Percentiles rank a stretch among this genome's conserved stretches.
phyloP scores from a whole-genome alignment of 2,329 filamentous ascomycete genomes.

The Penicillium griseofulvum region DNA sequence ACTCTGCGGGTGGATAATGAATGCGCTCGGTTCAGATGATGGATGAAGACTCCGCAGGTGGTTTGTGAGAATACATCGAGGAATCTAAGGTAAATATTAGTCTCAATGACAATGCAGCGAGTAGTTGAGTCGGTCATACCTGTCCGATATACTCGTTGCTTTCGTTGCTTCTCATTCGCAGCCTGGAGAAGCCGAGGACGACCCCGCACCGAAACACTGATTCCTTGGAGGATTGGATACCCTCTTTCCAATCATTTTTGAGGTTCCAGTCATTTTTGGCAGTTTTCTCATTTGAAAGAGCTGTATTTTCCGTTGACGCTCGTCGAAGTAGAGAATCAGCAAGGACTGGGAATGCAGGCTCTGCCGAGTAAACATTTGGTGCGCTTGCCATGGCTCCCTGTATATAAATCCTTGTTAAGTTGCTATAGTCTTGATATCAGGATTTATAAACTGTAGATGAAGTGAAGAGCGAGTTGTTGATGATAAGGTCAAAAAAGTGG shows the following conservation, averaged over 20 bases:
- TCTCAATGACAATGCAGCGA: background rate
- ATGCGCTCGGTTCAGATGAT: slow-evolving; percentile 23
- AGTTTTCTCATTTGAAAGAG: background rate
- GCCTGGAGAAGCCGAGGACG: slow-evolving; percentile 35
- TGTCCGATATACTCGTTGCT: slow-evolving; percentile 31
- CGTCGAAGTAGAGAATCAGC: slow-evolving; percentile 30
- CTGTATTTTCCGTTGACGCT: background rate
- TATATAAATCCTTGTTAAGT: background rate
- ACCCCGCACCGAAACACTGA: slow-evolving; percentile 29
- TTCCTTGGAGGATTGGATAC: slow-evolving; percentile 13
- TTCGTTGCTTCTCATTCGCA: slow-evolving; percentile 22
- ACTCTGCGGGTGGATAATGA: slow-evolving; percentile 36
- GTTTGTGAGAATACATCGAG: slow-evolving; percentile 29
- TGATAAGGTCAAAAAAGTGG: background rate
- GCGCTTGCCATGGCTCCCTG: slow-evolving; percentile 12
- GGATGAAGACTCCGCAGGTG: slow-evolving; percentile 16
- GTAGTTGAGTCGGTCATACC: slow-evolving; percentile 17
- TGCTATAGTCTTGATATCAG: background rate
- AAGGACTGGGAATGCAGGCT: slow-evolving; percentile 33
- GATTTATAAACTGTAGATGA: background rate
- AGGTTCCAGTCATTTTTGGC: slow-evolving; percentile 27
- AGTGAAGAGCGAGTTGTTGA: background rate
- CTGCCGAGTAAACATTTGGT: slow-evolving; percentile 25
- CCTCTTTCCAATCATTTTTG: slow-evolving; percentile 20
- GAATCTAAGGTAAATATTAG: slow-evolving; percentile 22